phyloP scores from a whole-genome alignment of 2,329 filamentous ascomycete species.

The Arthrobotrys iridis region DNA sequence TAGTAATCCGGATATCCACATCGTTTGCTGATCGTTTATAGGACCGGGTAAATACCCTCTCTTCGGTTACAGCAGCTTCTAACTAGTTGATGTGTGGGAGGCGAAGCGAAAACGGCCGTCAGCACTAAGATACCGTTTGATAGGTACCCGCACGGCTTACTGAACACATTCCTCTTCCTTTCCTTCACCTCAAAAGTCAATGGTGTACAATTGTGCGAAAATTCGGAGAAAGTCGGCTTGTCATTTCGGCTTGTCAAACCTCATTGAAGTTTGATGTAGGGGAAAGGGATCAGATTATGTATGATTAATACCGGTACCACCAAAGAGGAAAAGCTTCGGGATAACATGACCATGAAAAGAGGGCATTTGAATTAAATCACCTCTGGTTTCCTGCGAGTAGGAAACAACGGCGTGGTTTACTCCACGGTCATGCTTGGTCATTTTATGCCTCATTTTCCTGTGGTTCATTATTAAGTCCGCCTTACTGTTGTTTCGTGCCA shows the following conservation, averaged over 20 bases:
- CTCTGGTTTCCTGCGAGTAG: no score
- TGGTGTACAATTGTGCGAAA: no score
- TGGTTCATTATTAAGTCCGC: background rate
- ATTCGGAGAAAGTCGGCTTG: slow-evolving; percentile 8
- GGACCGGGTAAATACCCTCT: slow-evolving; percentile 32
- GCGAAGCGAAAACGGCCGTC: slow-evolving; percentile 39
- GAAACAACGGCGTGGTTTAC: background rate
- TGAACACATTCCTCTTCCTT: slow-evolving; percentile 21
- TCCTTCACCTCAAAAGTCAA: background rate
- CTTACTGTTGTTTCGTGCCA: background rate
- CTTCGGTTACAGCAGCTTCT: slow-evolving; percentile 13
- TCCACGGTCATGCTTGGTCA: background rate
- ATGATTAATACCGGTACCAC: no score
- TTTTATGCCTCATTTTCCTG: slow-evolving; percentile 16
- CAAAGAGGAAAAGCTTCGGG: no score
- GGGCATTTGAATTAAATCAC: no score
- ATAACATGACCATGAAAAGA: background rate
- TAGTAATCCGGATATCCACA: background rate
- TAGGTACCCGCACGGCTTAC: slow-evolving; percentile 44
- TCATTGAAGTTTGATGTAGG: background rate
- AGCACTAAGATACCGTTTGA: slow-evolving; percentile 44
- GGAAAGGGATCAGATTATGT: slow-evolving; percentile 6
- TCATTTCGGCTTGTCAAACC: background rate
- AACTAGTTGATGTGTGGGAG: slow-evolving; percentile 9
- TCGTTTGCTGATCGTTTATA: background rate